Evolutionary conservation across 257 asterid species (phyloP).

Genomic region (Solanum appendiculatum): DNA sequence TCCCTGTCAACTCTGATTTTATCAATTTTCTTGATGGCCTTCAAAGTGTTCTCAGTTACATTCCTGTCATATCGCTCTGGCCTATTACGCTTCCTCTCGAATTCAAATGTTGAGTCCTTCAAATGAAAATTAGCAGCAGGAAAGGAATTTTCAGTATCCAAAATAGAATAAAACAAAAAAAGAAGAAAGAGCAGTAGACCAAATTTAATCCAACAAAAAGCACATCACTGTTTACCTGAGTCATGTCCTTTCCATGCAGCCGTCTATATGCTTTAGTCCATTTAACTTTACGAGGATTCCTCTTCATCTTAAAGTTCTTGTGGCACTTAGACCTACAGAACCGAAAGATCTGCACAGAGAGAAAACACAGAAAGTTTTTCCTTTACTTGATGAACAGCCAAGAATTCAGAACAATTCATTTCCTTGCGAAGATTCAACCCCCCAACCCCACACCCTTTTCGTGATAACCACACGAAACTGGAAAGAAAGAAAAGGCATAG

Average conservation of each 20-base stretch:
- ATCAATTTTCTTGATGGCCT: slow-evolving; percentile 69
- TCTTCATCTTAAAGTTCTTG: slow-evolving; percentile 93
- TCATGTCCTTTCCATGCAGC: slow-evolving; percentile 88
- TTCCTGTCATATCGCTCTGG: slow-evolving; percentile 85
- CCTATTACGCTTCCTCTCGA: slow-evolving; percentile 84
- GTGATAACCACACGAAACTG: neutral
- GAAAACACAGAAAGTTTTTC: neutral
- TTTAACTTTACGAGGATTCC: slow-evolving; percentile 85
- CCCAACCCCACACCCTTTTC: neutral
- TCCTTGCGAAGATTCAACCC: neutral
- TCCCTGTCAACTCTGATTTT: slow-evolving; percentile 72
- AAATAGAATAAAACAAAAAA: neutral
- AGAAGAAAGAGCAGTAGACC: neutral
- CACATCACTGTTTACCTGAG: slow-evolving; percentile 41
- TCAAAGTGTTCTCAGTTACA: slow-evolving; percentile 50
- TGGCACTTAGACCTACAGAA: slow-evolving; percentile 89
- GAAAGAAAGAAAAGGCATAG: neutral
- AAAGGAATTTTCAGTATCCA: neutral
- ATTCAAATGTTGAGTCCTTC: slow-evolving; percentile 90
- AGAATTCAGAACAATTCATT: neutral
- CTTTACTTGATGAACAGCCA: neutral
- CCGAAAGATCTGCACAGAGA: slow-evolving; percentile 55
- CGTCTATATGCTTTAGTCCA: slow-evolving; percentile 94
- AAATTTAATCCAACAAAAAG: neutral
- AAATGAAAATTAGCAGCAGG: neutral